Base-by-base conservation (phyloP, 345 rosid species). In the Lumnitzera racemosa region DNA sequence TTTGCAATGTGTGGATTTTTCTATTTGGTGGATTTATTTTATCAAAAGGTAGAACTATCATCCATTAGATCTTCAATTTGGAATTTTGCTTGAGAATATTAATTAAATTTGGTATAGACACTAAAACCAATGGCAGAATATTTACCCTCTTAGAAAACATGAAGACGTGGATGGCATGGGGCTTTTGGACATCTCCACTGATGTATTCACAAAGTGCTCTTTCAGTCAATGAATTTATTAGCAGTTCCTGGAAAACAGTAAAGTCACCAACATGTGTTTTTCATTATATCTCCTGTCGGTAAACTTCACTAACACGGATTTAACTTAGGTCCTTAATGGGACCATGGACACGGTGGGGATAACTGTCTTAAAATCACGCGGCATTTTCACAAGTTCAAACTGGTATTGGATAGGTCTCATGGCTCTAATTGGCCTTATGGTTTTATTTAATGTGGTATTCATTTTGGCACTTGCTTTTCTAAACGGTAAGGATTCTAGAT, bases 381-480 rank as follows among this genome's bases (percentile, higher is more conserved):
- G 83, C 25, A 23, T 81, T 55, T 68, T 69, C 55, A 53, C 76
- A 5, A 68, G 71, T 24, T 57, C 83, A 49, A 62, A 70, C 41
- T 83, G 90, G 90, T 81, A 81, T 63, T 86, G 90, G 94, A 57
- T 86, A 61, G 87, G 87, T 68, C 11, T 76, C 15, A 20, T 20
- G 69, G 69, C 13, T 89, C 80, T 68, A 67, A 43, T 71, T 15
- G 55, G 78, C 49, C 78, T 68, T 65, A 64, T 55, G 16, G 11
- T 78, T 4, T 25, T 87, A 43, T 80, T 67, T 68, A 80, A 83
- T 67, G 27, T 67, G 13, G 7, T 66, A 55, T 76, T 56, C 60
- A 57, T 69, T 13, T 14, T 81, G 52, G 77, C 77, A 61, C 80
- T 86, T 5, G 57, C 85, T 70, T 76, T 63, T 73, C 85, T 86